phyloP scores from a whole-genome alignment of 2,329 filamentous ascomycete genomes.

The Colletotrichum cordylinicola region DNA sequence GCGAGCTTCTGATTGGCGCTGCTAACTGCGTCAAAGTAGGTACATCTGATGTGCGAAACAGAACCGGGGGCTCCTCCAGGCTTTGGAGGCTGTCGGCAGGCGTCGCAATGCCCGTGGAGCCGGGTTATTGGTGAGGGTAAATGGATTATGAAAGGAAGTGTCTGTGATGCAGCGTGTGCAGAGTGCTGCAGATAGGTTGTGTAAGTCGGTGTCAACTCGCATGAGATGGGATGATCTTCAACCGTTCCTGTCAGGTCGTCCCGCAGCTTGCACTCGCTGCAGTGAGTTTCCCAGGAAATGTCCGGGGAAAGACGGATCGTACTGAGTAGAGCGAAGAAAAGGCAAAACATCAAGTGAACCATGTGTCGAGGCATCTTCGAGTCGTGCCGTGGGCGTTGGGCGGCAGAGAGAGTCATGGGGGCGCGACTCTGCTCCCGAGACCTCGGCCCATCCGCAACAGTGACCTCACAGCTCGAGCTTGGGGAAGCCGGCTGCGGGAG shows the following conservation, averaged over 20 bases:
- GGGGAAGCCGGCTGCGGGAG: background rate
- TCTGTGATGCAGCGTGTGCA: background rate
- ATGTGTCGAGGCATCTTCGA: background rate
- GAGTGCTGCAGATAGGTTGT: background rate
- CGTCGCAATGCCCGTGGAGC: background rate
- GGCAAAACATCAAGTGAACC: background rate
- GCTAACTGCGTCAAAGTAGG: background rate
- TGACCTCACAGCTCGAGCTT: conserved; percentile 12
- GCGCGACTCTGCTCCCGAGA: background rate
- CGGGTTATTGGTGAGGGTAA: background rate
- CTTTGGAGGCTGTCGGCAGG: background rate
- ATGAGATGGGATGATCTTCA: background rate
- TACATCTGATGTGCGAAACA: conserved; percentile 8
- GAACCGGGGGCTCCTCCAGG: background rate
- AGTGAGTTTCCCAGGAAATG: background rate
- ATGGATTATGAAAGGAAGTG: background rate
- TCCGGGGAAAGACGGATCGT: background rate
- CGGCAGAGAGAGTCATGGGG: conserved; percentile 18
- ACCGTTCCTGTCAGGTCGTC: background rate
- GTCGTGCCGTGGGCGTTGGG: background rate
- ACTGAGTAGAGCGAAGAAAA: background rate
- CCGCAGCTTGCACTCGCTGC: background rate
- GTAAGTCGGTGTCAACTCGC: background rate
- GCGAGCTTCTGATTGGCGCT: conserved; percentile 18
- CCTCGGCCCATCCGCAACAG: conserved; percentile 12